Evolutionary conservation across 176 grass and related monocot genomes (phyloP).

Genomic region (Musa schizocarpa): DNA sequence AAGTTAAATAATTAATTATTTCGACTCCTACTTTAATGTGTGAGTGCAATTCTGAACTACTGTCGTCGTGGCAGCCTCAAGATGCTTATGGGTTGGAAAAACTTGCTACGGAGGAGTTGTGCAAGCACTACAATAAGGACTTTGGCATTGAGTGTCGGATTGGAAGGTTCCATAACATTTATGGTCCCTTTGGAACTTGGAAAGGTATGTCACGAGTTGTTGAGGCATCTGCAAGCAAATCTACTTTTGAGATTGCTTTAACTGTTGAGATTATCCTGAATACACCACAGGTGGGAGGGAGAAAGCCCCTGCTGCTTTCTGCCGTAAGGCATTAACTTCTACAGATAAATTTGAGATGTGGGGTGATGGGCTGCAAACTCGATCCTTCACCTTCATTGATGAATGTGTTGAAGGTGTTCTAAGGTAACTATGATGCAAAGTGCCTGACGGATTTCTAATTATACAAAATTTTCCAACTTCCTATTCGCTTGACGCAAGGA

Average conservation of each 20-base stretch:
- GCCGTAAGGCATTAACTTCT: constrained; percentile 68
- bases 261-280: neutral
- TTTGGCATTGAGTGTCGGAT: constrained; percentile 79
- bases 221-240: neutral
- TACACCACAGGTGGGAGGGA: constrained; percentile 54
- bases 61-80: constrained; percentile 57
- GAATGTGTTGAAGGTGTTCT: constrained; percentile 82
- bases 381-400: constrained; percentile 79
- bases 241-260: neutral
- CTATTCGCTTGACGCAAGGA: neutral
- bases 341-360: constrained; percentile 83
- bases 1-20: neutral
- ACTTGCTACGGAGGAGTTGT: constrained; percentile 85
- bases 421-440: constrained; percentile 28
- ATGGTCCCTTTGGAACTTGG: constrained; percentile 96
- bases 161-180: constrained; percentile 93
- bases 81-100: constrained; percentile 98
- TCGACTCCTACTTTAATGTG: constrained; percentile 3
- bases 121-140: constrained; percentile 99
- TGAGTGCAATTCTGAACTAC: neutral
- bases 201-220: constrained; percentile 37
- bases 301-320: constrained; percentile 88
- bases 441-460: no score
- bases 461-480: no score
- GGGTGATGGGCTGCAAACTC: constrained; percentile 78